A percentile compares a stretch with the other conserved stretches of the same genome.
Conservation (phyloP, 2,329 filamentous ascomycete genomes). For the Onygenales sp. region DNA sequence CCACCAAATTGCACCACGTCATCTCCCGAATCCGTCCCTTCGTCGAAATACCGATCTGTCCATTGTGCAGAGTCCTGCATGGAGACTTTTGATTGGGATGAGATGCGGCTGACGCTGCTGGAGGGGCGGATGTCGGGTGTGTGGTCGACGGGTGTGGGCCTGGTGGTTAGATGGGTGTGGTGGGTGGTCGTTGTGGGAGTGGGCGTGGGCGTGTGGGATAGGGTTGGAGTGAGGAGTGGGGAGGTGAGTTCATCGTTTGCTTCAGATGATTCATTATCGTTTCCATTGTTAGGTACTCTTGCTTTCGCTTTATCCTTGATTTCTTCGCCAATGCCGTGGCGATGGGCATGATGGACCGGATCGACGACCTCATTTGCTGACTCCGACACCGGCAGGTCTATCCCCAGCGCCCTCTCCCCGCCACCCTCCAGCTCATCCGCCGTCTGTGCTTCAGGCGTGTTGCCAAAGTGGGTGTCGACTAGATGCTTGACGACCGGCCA, state of each 20-base stretch:
- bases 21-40: conserved; percentile 6
- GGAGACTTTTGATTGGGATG: conserved; percentile 9
- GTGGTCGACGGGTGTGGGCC: neutral
- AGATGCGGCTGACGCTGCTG: conserved; percentile 1
- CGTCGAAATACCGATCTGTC: conserved; percentile 13
- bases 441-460: conserved; percentile 56
- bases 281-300: neutral
- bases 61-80: conserved; percentile 10
- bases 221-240: neutral
- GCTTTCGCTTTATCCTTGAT: conserved; percentile 4
- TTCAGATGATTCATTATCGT: neutral
- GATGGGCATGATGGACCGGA: conserved; percentile 30
- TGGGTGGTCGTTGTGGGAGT: neutral
- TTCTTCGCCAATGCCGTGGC: neutral
- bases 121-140: neutral
- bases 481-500: conserved; percentile 96
- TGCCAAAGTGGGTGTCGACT: conserved; percentile 87
- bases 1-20: conserved; percentile 4
- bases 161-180: neutral
- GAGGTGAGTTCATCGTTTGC: neutral
- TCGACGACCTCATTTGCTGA: conserved; percentile 57
- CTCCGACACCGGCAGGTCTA: conserved; percentile 46
- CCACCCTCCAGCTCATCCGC: conserved; percentile 58
- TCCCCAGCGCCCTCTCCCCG: conserved; percentile 59
- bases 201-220: neutral